Conservation (phyloP, 2,329 filamentous ascomycete genomes). For the Fonsecaea nubica region DNA sequence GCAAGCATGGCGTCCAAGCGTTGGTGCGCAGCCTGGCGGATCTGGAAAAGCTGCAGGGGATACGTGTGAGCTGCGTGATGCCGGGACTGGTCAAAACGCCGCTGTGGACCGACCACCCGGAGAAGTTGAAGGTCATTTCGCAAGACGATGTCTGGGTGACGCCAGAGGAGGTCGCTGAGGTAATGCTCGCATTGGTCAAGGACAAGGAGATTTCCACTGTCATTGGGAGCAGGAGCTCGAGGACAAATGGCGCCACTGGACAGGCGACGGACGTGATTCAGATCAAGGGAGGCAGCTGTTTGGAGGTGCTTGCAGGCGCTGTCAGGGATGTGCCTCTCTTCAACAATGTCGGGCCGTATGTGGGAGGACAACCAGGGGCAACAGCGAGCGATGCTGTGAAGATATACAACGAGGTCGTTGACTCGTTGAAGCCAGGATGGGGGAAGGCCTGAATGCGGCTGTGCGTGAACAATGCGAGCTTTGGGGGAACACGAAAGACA, state of each 20-base stretch:
- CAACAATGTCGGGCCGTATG: conserved; percentile 58
- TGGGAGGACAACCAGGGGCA: conserved; percentile 55
- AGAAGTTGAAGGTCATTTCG: conserved; percentile 62
- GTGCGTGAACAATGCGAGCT: background rate
- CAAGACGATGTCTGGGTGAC: conserved; percentile 63
- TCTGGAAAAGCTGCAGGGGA: conserved; percentile 57
- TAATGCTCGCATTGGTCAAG: conserved; percentile 63
- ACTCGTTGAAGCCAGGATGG: conserved; percentile 59
- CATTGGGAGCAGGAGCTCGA: conserved; percentile 2
- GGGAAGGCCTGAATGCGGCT: conserved; percentile 43
- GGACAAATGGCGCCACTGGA: conserved; percentile 1
- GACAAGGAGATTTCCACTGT: conserved; percentile 49
- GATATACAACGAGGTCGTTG: conserved; percentile 58
- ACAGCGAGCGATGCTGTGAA: conserved; percentile 52
- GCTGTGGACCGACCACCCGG: conserved; percentile 60
- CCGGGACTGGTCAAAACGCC: conserved; percentile 61
- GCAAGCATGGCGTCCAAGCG: conserved; percentile 58
- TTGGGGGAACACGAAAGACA: background rate
- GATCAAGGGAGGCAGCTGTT: conserved; percentile 53
- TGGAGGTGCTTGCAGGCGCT: conserved; percentile 62
- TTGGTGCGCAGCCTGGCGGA: conserved; percentile 58
- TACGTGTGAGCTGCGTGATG: conserved; percentile 66
- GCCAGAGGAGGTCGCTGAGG: conserved; percentile 65
- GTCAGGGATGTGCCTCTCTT: conserved; percentile 59
- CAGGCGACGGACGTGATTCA: conserved; percentile 41